Evolutionary conservation across 2,329 filamentous ascomycete genomes (phyloP), one percentile per base, ranked within the genome.

Genomic region (Rhexocercosporidium sp.): DNA sequence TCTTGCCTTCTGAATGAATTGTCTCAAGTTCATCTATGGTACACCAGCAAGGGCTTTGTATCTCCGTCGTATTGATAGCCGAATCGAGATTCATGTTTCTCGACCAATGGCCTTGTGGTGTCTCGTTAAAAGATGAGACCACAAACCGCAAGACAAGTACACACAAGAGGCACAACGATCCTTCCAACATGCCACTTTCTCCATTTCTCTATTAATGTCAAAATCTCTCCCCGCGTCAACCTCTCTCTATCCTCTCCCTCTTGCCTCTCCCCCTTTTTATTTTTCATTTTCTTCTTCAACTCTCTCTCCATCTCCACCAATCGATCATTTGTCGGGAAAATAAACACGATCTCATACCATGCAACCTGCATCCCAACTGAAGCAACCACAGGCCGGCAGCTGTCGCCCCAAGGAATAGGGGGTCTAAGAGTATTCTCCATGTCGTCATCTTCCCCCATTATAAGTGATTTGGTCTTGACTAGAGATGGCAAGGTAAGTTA

Each of bases 291-390:
- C 34, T 27, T 22, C 31, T 60, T 31, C 25, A 60, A 29, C 16
- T 49, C 59, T 12, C 41, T 12, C 12, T 46, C 37, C 27, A 61
- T 61, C 39, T 61, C 59, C 41, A 61, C 44, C 18, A 61, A 3
- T 16, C 59, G 1, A 49, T 61, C 59, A 61, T 61, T 61, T 16
- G 27, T 49, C 8, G 59, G 39, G 16, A 47, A 61, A 34, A 47
- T 11, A 31, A 27, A 61, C 22, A 47, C 39, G 37, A 59, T 3
- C 18, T 59, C 56, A 59, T 46, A 46, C 56, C 56, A 59, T 11
- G 56, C 56, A 18, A 59, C 37, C 22, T 59, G 37, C 1, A 29
- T 29, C 16, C 51, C 51, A 1, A 56, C 51, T 14, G 3, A 53
- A 6, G 16, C 9, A 18, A 56, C 37, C 18, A 22, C 51, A 16